These are phyloP conservation scores for Hymenoscyphus infarciens DNA, from an alignment of 2,329 filamentous ascomycete genomes.

Conservation along the genomic window DNA sequence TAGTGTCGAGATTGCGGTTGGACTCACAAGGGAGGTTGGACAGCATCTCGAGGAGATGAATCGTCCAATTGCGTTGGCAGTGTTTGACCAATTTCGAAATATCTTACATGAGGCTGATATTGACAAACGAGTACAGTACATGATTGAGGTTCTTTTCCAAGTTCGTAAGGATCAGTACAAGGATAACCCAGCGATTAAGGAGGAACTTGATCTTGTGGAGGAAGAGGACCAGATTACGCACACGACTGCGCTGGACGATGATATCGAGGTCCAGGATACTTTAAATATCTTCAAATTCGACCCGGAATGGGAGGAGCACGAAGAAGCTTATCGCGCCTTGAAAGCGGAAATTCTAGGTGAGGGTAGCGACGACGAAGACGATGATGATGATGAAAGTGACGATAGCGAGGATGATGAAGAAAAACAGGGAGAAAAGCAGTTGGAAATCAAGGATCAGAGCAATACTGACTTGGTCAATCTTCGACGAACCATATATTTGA, in stretches of 20 bases:
- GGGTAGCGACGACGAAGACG: constrained; percentile 78
- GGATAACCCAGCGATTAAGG: constrained; percentile 84
- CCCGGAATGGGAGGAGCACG: constrained; percentile 82
- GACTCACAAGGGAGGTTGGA: constrained; percentile 86
- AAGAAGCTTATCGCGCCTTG: constrained; percentile 83
- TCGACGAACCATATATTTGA: constrained; percentile 91
- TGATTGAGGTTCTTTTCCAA: constrained; percentile 97
- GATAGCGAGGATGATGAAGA: constrained; percentile 69
- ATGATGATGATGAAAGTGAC: constrained; percentile 59
- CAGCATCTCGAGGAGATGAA: constrained; percentile 96
- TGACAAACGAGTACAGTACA: constrained; percentile 97
- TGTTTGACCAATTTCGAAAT: constrained; percentile 93
- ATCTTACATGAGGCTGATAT: constrained; percentile 96
- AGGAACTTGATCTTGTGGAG: constrained; percentile 92
- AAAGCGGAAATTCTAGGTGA: constrained; percentile 94
- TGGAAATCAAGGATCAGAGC: constrained; percentile 97
- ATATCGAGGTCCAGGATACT: constrained; percentile 78
- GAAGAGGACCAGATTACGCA: constrained; percentile 99
- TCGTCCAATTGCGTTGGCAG: constrained; percentile 76
- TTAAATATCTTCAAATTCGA: constrained; percentile 97
- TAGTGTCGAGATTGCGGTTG: constrained; percentile 95
- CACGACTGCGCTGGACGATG: constrained; percentile 74
- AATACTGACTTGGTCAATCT: constrained; percentile 95
- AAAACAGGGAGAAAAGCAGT: constrained; percentile 71
- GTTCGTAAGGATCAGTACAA: constrained; percentile 95